phyloP scores from a whole-genome alignment of 495 filamentous ascomycete genomes.

The Hypoxylon lienhwacheense region DNA sequence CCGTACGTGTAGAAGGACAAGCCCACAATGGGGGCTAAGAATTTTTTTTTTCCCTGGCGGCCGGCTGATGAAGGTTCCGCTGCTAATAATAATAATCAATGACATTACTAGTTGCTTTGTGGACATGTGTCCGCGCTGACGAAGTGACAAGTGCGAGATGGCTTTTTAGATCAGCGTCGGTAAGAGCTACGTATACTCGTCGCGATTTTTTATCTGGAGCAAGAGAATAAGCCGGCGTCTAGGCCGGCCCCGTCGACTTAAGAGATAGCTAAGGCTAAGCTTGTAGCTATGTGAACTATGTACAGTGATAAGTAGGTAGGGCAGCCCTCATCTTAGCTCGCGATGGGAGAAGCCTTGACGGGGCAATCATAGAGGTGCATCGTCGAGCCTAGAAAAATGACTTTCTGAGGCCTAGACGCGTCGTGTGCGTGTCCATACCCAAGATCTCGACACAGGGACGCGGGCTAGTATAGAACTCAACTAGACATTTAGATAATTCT shows the following conservation, averaged over 20 bases:
- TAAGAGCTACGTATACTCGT: no score
- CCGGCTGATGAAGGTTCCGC: slow-evolving; percentile 1
- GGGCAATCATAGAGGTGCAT: slow-evolving; percentile 8
- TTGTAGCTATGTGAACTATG: no score
- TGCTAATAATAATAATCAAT: background rate
- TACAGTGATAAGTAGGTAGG: no score
- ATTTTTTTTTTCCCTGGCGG: slow-evolving; percentile 4
- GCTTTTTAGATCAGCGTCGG: slow-evolving; percentile 24
- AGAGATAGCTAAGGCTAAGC: no score
- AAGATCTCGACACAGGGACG: slow-evolving; percentile 3
- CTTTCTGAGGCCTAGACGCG: background rate
- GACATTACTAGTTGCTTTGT: background rate
- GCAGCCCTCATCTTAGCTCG: slow-evolving; percentile 1
- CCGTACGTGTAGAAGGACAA: slow-evolving; percentile 1
- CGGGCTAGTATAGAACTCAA: slow-evolving; percentile 17
- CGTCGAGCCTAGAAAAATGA: slow-evolving; percentile 14
- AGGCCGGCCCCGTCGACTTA: slow-evolving; percentile 1
- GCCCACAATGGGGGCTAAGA: slow-evolving; percentile 9
- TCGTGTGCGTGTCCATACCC: background rate
- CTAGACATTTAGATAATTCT: background rate
- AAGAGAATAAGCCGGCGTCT: slow-evolving; percentile 5
- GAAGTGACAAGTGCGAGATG: slow-evolving; percentile 27
- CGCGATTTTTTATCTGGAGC: slow-evolving; percentile 1
- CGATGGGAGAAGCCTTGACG: background rate
- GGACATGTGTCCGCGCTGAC: background rate